phyloP scores from a whole-genome alignment of 2,329 filamentous ascomycete genomes.

The Dothideomycetidae sp. region DNA sequence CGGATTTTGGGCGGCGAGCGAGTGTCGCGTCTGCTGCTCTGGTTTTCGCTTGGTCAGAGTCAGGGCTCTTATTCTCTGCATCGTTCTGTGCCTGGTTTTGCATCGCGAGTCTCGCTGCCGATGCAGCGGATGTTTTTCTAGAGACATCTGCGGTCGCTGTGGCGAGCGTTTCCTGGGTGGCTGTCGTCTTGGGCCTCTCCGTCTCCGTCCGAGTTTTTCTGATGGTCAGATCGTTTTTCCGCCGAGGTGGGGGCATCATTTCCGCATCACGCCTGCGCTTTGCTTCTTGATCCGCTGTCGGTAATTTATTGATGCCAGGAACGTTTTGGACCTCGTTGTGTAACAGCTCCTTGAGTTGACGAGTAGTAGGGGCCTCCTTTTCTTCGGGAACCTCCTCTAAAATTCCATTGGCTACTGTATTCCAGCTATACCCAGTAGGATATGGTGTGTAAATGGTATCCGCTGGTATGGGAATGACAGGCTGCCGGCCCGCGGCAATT shows the following conservation, averaged over 20 bases:
- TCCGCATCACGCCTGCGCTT: constrained; percentile 19
- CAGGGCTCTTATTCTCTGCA: constrained; percentile 4
- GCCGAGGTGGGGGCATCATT: constrained; percentile 19
- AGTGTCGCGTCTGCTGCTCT: constrained; percentile 24
- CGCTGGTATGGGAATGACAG: constrained; percentile 34
- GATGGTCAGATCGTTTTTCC: constrained; percentile 6
- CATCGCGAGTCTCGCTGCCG: background rate
- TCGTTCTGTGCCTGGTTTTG: background rate
- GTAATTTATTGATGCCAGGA: background rate
- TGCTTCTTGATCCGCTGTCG: constrained; percentile 5
- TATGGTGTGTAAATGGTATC: constrained; percentile 36
- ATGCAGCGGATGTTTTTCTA: constrained; percentile 10
- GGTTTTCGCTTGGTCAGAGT: constrained; percentile 14
- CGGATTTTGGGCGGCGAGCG: constrained; percentile 21
- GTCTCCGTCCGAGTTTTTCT: constrained; percentile 9
- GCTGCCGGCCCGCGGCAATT: constrained; percentile 32
- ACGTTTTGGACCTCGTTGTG: constrained; percentile 26
- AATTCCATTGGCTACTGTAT: constrained; percentile 20
- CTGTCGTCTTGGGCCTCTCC: constrained; percentile 14
- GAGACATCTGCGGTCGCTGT: constrained; percentile 12
- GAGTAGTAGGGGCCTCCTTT: constrained; percentile 27
- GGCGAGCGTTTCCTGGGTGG: constrained; percentile 12
- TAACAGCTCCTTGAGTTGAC: constrained; percentile 30
- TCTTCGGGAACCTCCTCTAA: constrained; percentile 27
- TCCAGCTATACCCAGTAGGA: constrained; percentile 26